Conservation (phyloP, 371 early-diverging fungal genomes). For the Dipsacomyces acuminosporus region DNA sequence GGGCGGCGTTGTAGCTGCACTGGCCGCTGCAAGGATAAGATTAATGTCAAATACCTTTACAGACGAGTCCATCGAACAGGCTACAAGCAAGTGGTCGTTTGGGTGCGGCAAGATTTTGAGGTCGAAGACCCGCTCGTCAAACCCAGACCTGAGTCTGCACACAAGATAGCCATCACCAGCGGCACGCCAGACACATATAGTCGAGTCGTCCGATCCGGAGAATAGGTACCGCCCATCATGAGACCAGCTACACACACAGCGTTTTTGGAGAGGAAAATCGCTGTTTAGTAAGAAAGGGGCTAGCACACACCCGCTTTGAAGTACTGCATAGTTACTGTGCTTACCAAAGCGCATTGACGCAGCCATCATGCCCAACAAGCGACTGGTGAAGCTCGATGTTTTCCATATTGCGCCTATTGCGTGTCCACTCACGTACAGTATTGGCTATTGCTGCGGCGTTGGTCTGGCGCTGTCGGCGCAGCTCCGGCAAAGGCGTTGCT, state of each 20-base stretch:
- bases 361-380: conserved; percentile 65
- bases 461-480: neutral
- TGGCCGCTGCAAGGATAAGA: conserved; percentile 6
- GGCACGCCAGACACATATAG: conserved; percentile 54
- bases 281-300: no score
- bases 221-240: conserved; percentile 53
- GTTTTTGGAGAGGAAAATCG: no score
- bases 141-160: conserved; percentile 50
- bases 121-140: conserved; percentile 70
- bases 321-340: no score
- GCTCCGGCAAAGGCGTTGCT: neutral
- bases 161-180: conserved; percentile 33
- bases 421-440: conserved; percentile 27
- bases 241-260: conserved; percentile 59
- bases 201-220: conserved; percentile 65
- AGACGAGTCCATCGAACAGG: conserved; percentile 64
- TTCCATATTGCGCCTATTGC: conserved; percentile 8
- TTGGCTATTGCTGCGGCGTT: neutral
- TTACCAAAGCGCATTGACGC: conserved; percentile 71
- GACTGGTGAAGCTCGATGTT: conserved; percentile 31
- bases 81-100: conserved; percentile 57
- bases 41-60: conserved; percentile 62
- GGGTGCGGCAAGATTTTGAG: conserved; percentile 65
- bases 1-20: neutral
- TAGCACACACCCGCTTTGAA: no score